These are phyloP conservation scores for Lichtheimia ramosa DNA, from an alignment of 371 early-diverging fungal species.

Conservation along the genomic window DNA sequence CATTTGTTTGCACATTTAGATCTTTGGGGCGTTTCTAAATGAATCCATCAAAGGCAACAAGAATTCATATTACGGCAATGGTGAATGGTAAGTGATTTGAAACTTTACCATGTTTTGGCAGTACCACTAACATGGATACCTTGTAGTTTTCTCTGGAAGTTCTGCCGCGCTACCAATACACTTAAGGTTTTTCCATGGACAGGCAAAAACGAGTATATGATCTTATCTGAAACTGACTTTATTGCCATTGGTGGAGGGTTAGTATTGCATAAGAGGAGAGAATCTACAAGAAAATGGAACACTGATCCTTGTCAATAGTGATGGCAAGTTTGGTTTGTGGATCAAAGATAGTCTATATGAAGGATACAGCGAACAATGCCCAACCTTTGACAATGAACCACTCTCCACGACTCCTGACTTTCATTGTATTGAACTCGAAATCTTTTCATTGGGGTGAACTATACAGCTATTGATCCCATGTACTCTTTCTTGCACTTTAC, in stretches of 20 bases:
- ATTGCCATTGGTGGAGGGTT: constrained; percentile 93
- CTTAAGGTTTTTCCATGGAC: constrained; percentile 77
- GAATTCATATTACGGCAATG: constrained; percentile 85
- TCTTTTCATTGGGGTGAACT: constrained; percentile 8
- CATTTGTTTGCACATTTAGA: constrained; percentile 34
- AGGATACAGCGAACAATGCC: constrained; percentile 79
- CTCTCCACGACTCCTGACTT: constrained; percentile 41
- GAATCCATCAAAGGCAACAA: constrained; percentile 68
- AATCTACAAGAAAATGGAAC: neutral
- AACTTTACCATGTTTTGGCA: neutral
- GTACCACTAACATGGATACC: constrained; percentile 1
- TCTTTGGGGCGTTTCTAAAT: constrained; percentile 88
- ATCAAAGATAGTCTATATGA: constrained; percentile 83
- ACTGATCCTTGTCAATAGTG: constrained; percentile 36
- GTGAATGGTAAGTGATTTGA: constrained; percentile 70
- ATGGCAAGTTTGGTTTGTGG: constrained; percentile 91
- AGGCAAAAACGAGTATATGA: constrained; percentile 88
- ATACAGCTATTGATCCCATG: too few relatives aligned
- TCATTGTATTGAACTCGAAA: constrained; percentile 37
- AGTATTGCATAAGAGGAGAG: constrained; percentile 3
- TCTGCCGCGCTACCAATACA: constrained; percentile 2
- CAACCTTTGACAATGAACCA: constrained; percentile 86
- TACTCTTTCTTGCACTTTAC: too few relatives aligned
- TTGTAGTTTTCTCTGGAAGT: constrained; percentile 41
- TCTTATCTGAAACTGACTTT: constrained; percentile 77